Evolutionary conservation across 2,329 filamentous ascomycete genomes (phyloP).

Genomic region (Neurospora sp.): DNA sequence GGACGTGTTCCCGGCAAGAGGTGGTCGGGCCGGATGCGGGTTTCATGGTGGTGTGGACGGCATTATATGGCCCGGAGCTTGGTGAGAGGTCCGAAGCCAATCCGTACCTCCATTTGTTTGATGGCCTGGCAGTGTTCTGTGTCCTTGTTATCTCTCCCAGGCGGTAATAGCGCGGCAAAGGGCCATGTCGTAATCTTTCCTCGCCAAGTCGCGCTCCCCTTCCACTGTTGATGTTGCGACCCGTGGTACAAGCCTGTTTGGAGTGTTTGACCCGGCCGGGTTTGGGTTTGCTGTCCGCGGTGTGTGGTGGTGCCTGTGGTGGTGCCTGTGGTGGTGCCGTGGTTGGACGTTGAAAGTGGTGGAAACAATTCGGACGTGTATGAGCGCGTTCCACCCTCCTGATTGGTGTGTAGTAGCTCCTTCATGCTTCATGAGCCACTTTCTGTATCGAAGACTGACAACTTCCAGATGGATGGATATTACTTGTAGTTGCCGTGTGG

Average conservation of each 20-base stretch:
- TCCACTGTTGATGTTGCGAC: constrained; percentile 1
- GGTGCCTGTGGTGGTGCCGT: constrained; percentile 2
- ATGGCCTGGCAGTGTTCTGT: neutral
- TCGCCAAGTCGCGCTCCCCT: neutral
- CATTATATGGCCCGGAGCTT: neutral
- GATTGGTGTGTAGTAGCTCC: constrained; percentile 23
- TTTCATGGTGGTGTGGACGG: neutral
- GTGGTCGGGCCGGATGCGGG: neutral
- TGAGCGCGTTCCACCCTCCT: constrained; percentile 24
- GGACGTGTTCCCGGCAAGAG: neutral
- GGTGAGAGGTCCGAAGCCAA: neutral
- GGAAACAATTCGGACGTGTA: constrained; percentile 29
- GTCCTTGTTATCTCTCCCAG: neutral
- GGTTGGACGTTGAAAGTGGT: constrained; percentile 14
- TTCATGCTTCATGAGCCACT: constrained; percentile 10
- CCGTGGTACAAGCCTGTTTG: constrained; percentile 4
- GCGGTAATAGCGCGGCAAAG: neutral
- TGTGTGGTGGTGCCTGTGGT: constrained; percentile 3
- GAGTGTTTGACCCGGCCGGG: constrained; percentile 8
- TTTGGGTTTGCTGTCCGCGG: constrained; percentile 5
- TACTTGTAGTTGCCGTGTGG: neutral
- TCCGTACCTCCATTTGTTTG: neutral
- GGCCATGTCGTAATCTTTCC: neutral
- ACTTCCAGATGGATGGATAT: neutral
- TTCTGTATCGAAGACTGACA: neutral